Conservation (phyloP, 768 basidiomycete genomes). For the Trichaptum fuscoviolaceum region DNA sequence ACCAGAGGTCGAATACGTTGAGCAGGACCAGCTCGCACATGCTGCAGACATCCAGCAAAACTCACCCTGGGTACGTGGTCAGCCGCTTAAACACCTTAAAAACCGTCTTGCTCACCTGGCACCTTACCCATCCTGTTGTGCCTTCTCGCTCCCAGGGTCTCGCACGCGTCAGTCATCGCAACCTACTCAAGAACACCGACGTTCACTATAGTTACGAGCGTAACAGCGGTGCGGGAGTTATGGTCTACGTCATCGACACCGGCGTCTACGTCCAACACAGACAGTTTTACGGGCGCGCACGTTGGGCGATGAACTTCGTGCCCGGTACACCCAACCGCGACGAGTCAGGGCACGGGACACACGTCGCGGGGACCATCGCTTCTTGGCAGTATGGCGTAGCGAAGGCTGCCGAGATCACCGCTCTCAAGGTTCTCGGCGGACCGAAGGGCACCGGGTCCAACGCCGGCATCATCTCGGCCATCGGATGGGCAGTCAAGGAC, state of each 20-base stretch:
- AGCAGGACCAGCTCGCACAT: conserved; percentile 89
- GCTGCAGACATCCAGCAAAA: conserved; percentile 34
- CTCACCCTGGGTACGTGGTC: conserved; percentile 76
- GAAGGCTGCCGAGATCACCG: conserved; percentile 83
- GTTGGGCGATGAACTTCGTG: conserved; percentile 93
- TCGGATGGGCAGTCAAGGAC: conserved; percentile 63
- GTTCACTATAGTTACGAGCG: conserved; percentile 69
- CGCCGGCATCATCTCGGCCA: conserved; percentile 90
- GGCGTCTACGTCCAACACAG: conserved; percentile 83
- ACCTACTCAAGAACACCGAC: conserved; percentile 71
- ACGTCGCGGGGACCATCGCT: conserved; percentile 96
- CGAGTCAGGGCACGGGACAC: conserved; percentile 92
- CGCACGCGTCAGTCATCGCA: conserved; percentile 88
- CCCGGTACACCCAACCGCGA: conserved; percentile 78
- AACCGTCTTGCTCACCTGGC: conserved; percentile 12
- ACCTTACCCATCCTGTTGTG: conserved; percentile 1
- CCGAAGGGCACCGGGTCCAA: conserved; percentile 91
- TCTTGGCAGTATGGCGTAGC: conserved; percentile 92
- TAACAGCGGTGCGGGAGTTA: conserved; percentile 85
- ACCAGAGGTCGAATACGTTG: conserved; percentile 90
- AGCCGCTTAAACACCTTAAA: conserved; percentile 9
- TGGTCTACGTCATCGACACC: conserved; percentile 84
- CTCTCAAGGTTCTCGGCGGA: conserved; percentile 89
- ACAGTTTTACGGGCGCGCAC: conserved; percentile 86
- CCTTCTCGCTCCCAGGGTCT: conserved; percentile 60